These are phyloP conservation scores for Nicotiana attenuata DNA, from an alignment of 257 asterid genomes.

Conservation along the genomic window DNA sequence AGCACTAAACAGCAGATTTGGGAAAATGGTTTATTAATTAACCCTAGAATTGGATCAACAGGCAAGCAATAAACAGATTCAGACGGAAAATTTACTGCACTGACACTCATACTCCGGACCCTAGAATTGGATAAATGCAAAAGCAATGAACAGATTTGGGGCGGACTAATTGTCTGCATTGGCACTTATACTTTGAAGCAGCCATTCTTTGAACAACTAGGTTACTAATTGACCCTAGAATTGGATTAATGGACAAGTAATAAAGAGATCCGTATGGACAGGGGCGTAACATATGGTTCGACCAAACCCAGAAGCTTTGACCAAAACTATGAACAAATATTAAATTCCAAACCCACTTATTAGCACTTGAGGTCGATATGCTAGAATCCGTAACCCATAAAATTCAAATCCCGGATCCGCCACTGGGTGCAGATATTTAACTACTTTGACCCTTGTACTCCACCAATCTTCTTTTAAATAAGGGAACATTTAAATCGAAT, in stretches of 20 bases:
- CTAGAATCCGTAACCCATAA: too few species aligned
- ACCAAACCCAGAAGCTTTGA: too few species aligned
- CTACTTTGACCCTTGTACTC: too few species aligned
- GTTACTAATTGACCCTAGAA: background rate
- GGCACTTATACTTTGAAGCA: background rate
- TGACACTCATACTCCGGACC: background rate
- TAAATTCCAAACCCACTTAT: too few species aligned
- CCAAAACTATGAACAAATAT: too few species aligned
- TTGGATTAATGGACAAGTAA: background rate
- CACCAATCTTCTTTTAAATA: too few species aligned
- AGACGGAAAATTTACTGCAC: background rate
- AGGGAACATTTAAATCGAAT: too few species aligned
- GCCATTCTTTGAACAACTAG: background rate
- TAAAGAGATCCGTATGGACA: too few species aligned
- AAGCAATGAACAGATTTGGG: background rate
- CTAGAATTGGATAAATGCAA: slow-evolving; percentile 15
- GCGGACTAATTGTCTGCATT: background rate
- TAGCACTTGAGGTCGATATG: too few species aligned
- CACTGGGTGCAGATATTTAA: too few species aligned
- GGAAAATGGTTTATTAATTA: background rate
- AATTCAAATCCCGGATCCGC: too few species aligned
- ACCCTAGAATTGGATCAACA: slow-evolving; percentile 16
- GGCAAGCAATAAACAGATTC: background rate
- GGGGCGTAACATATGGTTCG: too few species aligned
- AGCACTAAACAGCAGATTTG: background rate